Evolutionary conservation across 1,284 basidiomycete species (phyloP), one percentile per base, ranked within the genome.

Genomic region (Pulchroboletus neoregius): DNA sequence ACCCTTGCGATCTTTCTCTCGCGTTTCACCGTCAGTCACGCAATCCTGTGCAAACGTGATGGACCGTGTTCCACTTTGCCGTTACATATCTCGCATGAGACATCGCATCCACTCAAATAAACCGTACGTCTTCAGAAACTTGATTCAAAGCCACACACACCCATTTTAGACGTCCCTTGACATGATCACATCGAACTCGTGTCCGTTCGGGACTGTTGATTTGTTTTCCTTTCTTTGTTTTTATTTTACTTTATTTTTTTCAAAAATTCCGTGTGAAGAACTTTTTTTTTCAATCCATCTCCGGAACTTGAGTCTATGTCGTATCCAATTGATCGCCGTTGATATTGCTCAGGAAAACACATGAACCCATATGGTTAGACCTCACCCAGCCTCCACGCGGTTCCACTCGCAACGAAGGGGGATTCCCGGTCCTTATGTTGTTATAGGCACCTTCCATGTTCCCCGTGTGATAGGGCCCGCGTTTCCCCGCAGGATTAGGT

Each of bases 301-400:
- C 46, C 49, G 61, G 62, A 63, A 60, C 59, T 56, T 53, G 50
- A 43, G 43, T 43, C 36, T 41, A 64, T 60, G 61, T 65, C 62
- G 63, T 63, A 63, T 58, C 60, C 50, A 49, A 49, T 66, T 68
- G 66, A 64, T 64, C 63, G 59, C 62, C 62, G 62, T 65, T 53
- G 51, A 59, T 56, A 58, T 52, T 41, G 56, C 53, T 52, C 50
- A 56, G 56, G 54, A 63, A 62, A 52, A 65, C 52, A 64, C 56
- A 66, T 55, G 52, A 36, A 53, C 51, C 38, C 39, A 61, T 66
- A 67, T 61, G 63, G 66, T 50, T 37, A 61, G 53, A 53, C 53
- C 50, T 54, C 55, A 26, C 33, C 28, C 51, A 36, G 15, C 46
- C 32, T 49, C 53, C 58, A 62, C 55, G 60, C 62, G 61, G 62